Base-by-base conservation (phyloP, 441 rosid genomes). In the Metrosideros polymorpha region DNA sequence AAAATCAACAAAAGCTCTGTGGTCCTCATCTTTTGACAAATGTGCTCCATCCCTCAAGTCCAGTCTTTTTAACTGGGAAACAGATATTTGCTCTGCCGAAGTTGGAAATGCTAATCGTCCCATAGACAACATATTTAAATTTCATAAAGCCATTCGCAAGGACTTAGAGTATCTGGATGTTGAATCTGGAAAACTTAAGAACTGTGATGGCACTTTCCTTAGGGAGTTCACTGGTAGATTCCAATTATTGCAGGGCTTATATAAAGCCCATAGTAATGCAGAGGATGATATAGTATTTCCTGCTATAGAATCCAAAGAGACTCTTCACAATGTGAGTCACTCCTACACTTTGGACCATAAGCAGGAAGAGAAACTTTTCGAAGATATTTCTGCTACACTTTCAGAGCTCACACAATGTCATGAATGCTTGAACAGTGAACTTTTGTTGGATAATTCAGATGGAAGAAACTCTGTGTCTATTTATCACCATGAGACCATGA, bases 121-220 rank as follows among this genome's bases (percentile, higher is more conserved):
- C 76, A 95, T 95, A 77, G 98, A 95, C 89, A 94, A 91, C 89
- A 93, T 95, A 91, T 95, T 95, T 85, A 92, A 93, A 89, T 95
- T 95, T 90, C 98, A 95, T 89, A 95, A 95, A 88, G 98, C 96
- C 88, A 94, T 94, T 39, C 90, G 94, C 85, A 95, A 94, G 87
- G 98, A 95, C 89, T 90, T 94, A 92, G 98, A 95, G 85, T 94
- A 93, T 89, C 90, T 95, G 90, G 98, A 95, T 83, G 91, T 90
- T 84, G 98, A 95, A 91, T 95, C 97, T 84, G 94, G 94, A 43
- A 95, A 93, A 87, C 92, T 95, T 50, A 91, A 87, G 86, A 94
- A 92, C 59, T 92, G 95, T 88, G 89, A 92, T 89, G 96, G 92
- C 87, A 85, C 90, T 85, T 91, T 91, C 87, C 94, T 94, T 61